Percentiles rank a stretch among this genome's conserved stretches.
phyloP scores from a whole-genome alignment of 2,329 filamentous ascomycete species.

The Fusarium azukiicola region DNA sequence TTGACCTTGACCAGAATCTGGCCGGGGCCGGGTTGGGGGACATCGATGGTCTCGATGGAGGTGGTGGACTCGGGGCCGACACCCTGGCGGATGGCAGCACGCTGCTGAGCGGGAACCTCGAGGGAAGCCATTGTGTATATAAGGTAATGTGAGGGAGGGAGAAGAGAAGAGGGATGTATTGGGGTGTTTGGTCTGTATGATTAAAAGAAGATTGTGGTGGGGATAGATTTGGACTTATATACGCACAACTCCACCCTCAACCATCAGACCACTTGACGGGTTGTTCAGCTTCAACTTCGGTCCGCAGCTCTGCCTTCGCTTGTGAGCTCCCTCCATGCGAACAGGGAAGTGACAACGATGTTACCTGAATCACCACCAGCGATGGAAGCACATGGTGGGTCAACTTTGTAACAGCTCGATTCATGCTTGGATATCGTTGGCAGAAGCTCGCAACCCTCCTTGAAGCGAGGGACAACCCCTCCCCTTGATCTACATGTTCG shows the following conservation, averaged over 20 bases:
- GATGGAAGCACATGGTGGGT: slow-evolving; percentile 2
- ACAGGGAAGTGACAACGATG: background rate
- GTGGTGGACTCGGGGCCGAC: slow-evolving; percentile 37
- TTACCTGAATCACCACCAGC: background rate
- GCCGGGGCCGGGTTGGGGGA: slow-evolving; percentile 45
- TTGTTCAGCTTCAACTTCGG: background rate
- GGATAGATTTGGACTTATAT: background rate
- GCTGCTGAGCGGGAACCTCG: slow-evolving; percentile 43
- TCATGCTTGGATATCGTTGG: slow-evolving; percentile 5
- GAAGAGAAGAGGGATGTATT: background rate
- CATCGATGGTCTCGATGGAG: slow-evolving; percentile 40
- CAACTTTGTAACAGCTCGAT: background rate
- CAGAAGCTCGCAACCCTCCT: background rate
- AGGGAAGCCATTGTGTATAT: slow-evolving; percentile 35
- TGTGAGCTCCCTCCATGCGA: background rate
- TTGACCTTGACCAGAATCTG: slow-evolving; percentile 51
- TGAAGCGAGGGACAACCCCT: slow-evolving; percentile 7
- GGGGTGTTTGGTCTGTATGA: background rate
- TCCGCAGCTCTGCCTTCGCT: background rate
- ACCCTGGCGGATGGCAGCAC: slow-evolving; percentile 51
- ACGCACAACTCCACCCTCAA: background rate
- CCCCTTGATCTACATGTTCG: slow-evolving; percentile 17
- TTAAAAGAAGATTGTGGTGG: no score
- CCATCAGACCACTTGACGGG: slow-evolving; percentile 1
- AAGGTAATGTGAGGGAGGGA: background rate